phyloP scores from a whole-genome alignment of 768 basidiomycete genomes.

The Terana coerulea region DNA sequence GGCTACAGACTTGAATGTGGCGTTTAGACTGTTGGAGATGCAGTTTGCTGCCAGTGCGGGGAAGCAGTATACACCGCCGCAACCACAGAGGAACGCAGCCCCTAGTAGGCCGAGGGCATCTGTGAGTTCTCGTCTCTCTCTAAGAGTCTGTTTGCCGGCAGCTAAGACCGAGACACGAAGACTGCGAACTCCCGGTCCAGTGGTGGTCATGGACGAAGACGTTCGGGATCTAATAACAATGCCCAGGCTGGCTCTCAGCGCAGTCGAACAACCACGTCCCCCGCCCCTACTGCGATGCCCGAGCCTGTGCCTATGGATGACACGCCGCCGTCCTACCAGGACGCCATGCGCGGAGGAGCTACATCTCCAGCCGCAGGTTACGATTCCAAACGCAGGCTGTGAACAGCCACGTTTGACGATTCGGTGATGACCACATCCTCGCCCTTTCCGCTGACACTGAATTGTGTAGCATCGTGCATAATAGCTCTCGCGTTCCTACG shows the following conservation, averaged over 20 bases:
- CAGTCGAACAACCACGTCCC: not conserved
- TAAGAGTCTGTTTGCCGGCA: too few species aligned
- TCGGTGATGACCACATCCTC: not conserved
- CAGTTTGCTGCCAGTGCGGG: slow-evolving; percentile 10
- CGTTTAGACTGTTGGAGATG: slow-evolving; percentile 9
- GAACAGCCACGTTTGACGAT: too few species aligned
- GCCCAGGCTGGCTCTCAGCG: not conserved
- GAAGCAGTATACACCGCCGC: not conserved
- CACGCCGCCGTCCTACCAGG: slow-evolving; percentile 7
- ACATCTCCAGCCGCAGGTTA: not conserved
- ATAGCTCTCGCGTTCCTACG: too few species aligned
- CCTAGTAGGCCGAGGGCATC: too few species aligned
- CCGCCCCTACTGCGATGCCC: too few species aligned
- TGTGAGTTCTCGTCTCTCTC: too few species aligned
- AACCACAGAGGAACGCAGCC: not conserved
- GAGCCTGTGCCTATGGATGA: too few species aligned
- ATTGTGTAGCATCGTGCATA: too few species aligned
- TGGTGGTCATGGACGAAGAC: not conserved
- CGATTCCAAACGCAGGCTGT: slow-evolving; percentile 4
- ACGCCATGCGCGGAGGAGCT: slow-evolving; percentile 4
- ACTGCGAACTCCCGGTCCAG: not conserved
- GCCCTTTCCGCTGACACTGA: too few species aligned
- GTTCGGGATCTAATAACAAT: not conserved
- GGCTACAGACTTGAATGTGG: slow-evolving; percentile 2
- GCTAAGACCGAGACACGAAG: not conserved